These are phyloP conservation scores for Nigrospora osmanthi DNA, from an alignment of 2,329 filamentous ascomycete genomes.

Conservation along the genomic window DNA sequence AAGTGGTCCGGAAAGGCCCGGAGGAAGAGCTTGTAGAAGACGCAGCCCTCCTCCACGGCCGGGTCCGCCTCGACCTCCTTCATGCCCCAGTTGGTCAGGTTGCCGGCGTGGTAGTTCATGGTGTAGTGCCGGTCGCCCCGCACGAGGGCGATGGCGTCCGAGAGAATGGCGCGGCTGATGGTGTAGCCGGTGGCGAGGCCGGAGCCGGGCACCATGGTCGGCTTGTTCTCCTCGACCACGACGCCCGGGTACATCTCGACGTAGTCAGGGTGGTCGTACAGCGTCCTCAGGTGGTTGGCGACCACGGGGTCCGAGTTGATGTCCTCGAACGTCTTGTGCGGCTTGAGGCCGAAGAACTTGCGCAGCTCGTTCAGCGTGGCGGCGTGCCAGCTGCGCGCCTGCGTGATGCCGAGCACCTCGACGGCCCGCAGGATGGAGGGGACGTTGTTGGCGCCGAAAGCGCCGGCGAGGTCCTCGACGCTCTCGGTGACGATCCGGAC, in stretches of 20 bases:
- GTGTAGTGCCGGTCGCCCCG: slow-evolving; percentile 61
- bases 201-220: slow-evolving; percentile 35
- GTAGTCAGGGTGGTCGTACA: slow-evolving; percentile 43
- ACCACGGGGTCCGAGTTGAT: slow-evolving; percentile 42
- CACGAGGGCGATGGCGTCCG: slow-evolving; percentile 54
- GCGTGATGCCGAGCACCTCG: slow-evolving; percentile 37
- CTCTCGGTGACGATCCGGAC: slow-evolving; percentile 34
- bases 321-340: slow-evolving; percentile 39
- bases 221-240: slow-evolving; percentile 47
- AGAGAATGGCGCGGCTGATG: slow-evolving; percentile 45
- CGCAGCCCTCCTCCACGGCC: slow-evolving; percentile 53
- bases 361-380: slow-evolving; percentile 45
- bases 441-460: slow-evolving; percentile 42
- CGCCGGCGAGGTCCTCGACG: slow-evolving; percentile 39
- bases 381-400: slow-evolving; percentile 39
- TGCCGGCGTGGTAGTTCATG: slow-evolving; percentile 48
- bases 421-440: slow-evolving; percentile 36
- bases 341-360: slow-evolving; percentile 41
- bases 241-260: slow-evolving; percentile 52
- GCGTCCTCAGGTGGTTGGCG: slow-evolving; percentile 29
- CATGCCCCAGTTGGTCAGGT: slow-evolving; percentile 62
- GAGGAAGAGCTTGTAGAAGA: slow-evolving; percentile 59
- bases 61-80: slow-evolving; percentile 47
- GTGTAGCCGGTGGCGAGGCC: slow-evolving; percentile 39
- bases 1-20: slow-evolving; percentile 58